Evolutionary conservation across 2,329 filamentous ascomycete genomes (phyloP).

Genomic region (Ophiognomonia clavigignenti-juglandacearum): DNA sequence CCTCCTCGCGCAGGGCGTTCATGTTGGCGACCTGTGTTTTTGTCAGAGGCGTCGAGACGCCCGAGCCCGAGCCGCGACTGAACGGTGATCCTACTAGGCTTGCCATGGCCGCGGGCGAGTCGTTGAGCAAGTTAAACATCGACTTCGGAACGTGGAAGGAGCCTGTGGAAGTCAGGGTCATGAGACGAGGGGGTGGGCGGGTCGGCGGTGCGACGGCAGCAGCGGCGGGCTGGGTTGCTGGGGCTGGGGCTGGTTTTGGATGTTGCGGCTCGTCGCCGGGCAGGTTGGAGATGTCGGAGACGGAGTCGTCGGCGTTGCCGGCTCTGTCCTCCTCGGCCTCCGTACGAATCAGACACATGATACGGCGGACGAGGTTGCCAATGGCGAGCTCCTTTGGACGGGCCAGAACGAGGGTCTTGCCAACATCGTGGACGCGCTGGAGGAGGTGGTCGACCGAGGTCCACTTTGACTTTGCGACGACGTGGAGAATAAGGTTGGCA

Average conservation of each 20-base stretch:
- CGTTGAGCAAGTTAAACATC: constrained; percentile 83
- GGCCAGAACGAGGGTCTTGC: constrained; percentile 71
- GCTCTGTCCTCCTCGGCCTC: constrained; percentile 80
- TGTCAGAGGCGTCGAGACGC: constrained; percentile 29
- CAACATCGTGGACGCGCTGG: constrained; percentile 72
- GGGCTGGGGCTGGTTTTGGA: too few relatives aligned
- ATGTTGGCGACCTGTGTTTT: constrained; percentile 37
- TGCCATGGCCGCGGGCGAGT: constrained; percentile 49
- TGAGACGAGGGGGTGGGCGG: constrained; percentile 37
- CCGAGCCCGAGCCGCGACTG: constrained; percentile 33
- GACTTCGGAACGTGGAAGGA: constrained; percentile 67
- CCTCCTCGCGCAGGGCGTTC: constrained; percentile 79
- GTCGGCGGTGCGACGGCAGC: constrained; percentile 12
- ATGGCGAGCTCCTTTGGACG: constrained; percentile 89
- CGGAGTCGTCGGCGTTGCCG: constrained; percentile 54
- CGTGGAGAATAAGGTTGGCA: constrained; percentile 78
- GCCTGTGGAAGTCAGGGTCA: constrained; percentile 54
- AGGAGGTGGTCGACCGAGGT: constrained; percentile 74
- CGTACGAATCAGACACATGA: constrained; percentile 85
- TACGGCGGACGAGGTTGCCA: constrained; percentile 87
- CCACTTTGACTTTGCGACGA: constrained; percentile 78
- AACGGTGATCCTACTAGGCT: constrained; percentile 40
- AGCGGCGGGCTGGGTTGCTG: neutral
- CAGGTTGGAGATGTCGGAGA: constrained; percentile 37
- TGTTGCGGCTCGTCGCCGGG: constrained; percentile 13